Base-by-base conservation (phyloP, 1,139 yeast species). In the Hyphopichia khmerensis region DNA sequence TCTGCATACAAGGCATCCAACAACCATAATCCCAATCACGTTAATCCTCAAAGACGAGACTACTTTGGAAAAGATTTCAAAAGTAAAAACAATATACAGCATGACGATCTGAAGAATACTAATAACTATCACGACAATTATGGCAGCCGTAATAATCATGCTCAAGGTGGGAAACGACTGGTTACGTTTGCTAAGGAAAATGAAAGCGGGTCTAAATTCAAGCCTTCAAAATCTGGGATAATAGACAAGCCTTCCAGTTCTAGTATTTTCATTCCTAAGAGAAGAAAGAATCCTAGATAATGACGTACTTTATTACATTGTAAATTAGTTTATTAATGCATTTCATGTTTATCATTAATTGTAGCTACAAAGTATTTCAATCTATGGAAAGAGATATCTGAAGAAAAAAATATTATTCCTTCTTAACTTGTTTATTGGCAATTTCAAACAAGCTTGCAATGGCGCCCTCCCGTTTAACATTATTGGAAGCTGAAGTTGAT, bases 261-360 rank as follows among this genome's bases (percentile, higher is more conserved):
- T 4, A 13, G 32, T 15, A 29, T 29, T 4, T 59, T 59, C 38
- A 58, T 59, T 11, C 51, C 45, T n/a, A 44, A 51, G 32, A 50
- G 45, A 39, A 46, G 46, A 43, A 50, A 48, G 36, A 37, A 37
- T 4, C 21, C 21, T 17, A 21, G 23, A 5, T 32, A 17, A 32
- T 3, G 13, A 10, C 16, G 3, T 10, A 30, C 3, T 14, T 8
- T 26, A 26, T 7, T 8, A 7, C 10, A 26, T 4, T 26, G 13
- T 26, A 26, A 26, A 26, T 26, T 7, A 26, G 29, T 21, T 6
- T 8, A 21, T 21, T 21, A 21, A 21, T 21, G 8, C 8, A 21
- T 21, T 21, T 21, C 5, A 21, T 21, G 5, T 6, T 21, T 21
- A 5, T 21, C 8, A 8, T 21, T 21, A 8, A 21, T 21, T 21